Evolutionary conservation across 176 grass and related monocot species (phyloP).

Genomic region (Raddia guianensis): DNA sequence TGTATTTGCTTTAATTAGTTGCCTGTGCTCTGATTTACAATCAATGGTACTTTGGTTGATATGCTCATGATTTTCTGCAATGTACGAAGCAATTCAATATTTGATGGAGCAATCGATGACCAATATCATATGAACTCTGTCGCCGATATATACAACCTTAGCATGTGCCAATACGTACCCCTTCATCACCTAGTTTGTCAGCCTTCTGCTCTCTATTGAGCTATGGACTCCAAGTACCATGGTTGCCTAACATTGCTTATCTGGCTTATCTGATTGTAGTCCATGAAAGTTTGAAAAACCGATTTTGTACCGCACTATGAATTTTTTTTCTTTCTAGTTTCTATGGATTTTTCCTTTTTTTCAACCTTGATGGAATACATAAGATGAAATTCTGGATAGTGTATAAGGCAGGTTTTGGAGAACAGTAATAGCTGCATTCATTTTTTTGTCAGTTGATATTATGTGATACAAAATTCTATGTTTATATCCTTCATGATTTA

Average conservation of each 20-base stretch:
- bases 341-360: neutral
- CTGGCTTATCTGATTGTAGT: constrained; percentile 1
- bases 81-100: constrained; percentile 12
- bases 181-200: constrained; percentile 7
- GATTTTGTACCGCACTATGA: neutral
- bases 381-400: neutral
- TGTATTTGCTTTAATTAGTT: neutral
- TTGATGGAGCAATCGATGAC: neutral
- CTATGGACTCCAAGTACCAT: neutral
- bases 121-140: neutral
- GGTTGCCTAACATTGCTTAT: neutral
- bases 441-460: neutral
- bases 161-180: neutral
- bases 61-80: neutral
- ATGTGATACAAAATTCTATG: neutral
- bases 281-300: neutral
- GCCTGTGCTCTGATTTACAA: neutral
- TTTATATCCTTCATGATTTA: constrained; percentile 20
- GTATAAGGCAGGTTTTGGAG: neutral
- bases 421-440: neutral
- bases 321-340: neutral
- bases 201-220: neutral
- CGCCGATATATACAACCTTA: neutral
- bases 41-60: neutral
- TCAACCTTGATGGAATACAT: neutral